phyloP scores from a whole-genome alignment of 495 filamentous ascomycete species.

The Echria macrotheca region DNA sequence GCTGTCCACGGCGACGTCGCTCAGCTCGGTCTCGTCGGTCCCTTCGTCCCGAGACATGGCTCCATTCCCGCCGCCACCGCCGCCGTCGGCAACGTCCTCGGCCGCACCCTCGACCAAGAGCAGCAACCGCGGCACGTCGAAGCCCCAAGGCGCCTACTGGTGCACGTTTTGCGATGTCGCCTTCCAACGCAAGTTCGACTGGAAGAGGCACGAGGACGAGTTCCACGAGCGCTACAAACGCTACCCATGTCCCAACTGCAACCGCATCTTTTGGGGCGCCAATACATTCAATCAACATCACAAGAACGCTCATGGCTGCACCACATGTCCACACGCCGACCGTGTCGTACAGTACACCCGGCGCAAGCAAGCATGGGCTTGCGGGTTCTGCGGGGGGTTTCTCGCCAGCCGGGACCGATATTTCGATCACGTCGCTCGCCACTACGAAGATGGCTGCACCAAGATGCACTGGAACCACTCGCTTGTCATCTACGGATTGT shows the following conservation, averaged over 20 bases:
- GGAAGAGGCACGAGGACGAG: conserved; percentile 49
- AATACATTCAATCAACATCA: conserved; percentile 49
- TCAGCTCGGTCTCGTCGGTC: conserved; percentile 28
- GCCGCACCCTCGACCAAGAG: conserved; percentile 17
- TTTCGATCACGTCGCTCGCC: conserved; percentile 46
- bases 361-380: conserved; percentile 34
- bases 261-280: conserved; percentile 46
- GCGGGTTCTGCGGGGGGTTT: conserved; percentile 46
- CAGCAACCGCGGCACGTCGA: conserved; percentile 27
- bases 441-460: conserved; percentile 44
- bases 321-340: conserved; percentile 44
- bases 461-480: conserved; percentile 46
- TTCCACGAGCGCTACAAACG: conserved; percentile 48
- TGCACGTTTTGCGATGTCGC: conserved; percentile 48
- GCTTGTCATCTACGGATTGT: conserved; percentile 44
- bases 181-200: conserved; percentile 49
- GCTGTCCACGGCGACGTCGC: conserved; percentile 23
- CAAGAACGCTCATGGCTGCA: conserved; percentile 46
- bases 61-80: conserved; percentile 10
- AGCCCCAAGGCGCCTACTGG: conserved; percentile 39
- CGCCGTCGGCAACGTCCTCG: conserved; percentile 7
- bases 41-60: conserved; percentile 16
- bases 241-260: conserved; percentile 45
- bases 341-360: conserved; percentile 36
- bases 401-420: conserved; percentile 42